A percentile compares a stretch with the other conserved stretches of the same genome.
Conservation (phyloP, 345 rosid genomes). For the Acer yangbiense region DNA sequence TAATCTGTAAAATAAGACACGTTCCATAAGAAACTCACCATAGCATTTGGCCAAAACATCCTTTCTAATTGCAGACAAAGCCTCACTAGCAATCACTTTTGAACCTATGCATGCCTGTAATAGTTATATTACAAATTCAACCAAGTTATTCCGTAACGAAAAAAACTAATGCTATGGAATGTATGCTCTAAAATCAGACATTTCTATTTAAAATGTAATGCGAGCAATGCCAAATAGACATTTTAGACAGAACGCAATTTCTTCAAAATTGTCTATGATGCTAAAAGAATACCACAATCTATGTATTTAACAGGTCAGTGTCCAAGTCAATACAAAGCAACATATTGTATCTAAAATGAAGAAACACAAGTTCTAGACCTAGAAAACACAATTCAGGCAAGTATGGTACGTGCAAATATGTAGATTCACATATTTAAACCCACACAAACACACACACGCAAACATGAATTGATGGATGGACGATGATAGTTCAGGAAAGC, state of each 20-base stretch:
- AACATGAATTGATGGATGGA: background rate
- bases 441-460: background rate
- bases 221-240: background rate
- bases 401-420: background rate
- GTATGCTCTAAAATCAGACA: background rate
- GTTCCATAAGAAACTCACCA: constrained; percentile 50
- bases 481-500: background rate
- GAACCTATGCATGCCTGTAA: constrained; percentile 96
- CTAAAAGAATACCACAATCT: background rate
- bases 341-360: background rate
- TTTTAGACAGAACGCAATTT: background rate
- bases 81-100: constrained; percentile 93
- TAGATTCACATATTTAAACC: background rate
- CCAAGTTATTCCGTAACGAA: background rate
- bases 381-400: background rate
- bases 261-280: background rate
- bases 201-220: constrained; percentile 3
- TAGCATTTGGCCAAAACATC: constrained; percentile 99
- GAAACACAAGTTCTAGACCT: background rate
- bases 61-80: constrained; percentile 89
- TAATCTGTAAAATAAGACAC: background rate
- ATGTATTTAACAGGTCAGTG: background rate
- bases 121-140: constrained; percentile 6
- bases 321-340: background rate
- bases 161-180: background rate